These are phyloP conservation scores for Kwoniella europaea DNA, from an alignment of 768 basidiomycete species.

Conservation along the genomic window DNA sequence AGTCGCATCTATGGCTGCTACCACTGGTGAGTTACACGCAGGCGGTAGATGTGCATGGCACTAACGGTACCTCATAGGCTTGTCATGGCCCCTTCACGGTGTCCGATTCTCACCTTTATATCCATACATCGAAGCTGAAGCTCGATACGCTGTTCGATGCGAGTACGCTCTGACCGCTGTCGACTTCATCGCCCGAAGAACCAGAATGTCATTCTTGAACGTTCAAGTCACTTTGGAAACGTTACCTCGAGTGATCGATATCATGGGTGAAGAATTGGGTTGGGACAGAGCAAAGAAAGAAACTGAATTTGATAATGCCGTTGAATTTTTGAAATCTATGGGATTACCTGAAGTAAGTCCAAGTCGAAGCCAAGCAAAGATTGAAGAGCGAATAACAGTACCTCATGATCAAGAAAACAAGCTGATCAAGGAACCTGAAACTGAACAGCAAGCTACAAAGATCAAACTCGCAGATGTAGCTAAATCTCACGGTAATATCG, in stretches of 20 bases:
- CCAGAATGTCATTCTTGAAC: slow-evolving; percentile 93
- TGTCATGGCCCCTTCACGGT: slow-evolving; percentile 85
- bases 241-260: slow-evolving; percentile 84
- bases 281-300: slow-evolving; percentile 71
- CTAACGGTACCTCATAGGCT: slow-evolving; percentile 29
- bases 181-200: slow-evolving; percentile 90
- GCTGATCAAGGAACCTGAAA: slow-evolving; percentile 7
- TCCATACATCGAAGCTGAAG: slow-evolving; percentile 91
- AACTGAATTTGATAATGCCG: slow-evolving; percentile 67
- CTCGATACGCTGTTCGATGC: slow-evolving; percentile 81
- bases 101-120: slow-evolving; percentile 72
- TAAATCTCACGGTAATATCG: slow-evolving; percentile 33
- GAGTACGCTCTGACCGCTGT: slow-evolving; percentile 92
- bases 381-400: not conserved
- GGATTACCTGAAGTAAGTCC: slow-evolving; percentile 65
- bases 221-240: slow-evolving; percentile 80
- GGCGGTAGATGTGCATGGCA: not conserved
- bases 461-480: slow-evolving; percentile 54
- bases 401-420: slow-evolving; percentile 6
- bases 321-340: slow-evolving; percentile 80
- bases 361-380: not conserved
- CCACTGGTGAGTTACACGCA: slow-evolving; percentile 64
- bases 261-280: slow-evolving; percentile 82
- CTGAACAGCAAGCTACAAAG: slow-evolving; percentile 32
- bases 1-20: slow-evolving; percentile 77